Base-by-base conservation (phyloP, 176 grass and related monocot species). In the Carex myosuroides region DNA sequence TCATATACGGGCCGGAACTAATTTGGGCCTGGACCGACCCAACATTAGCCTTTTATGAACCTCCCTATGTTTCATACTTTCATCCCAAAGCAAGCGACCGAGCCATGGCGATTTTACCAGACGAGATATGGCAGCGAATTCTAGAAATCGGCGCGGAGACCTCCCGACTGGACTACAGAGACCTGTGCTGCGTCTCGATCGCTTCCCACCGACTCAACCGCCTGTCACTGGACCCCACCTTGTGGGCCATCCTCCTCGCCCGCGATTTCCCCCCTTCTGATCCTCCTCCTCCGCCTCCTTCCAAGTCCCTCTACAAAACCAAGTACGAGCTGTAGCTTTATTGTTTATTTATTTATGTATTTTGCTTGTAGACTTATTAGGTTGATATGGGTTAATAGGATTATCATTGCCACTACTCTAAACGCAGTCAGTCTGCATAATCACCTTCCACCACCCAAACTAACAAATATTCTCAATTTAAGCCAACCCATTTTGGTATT, bases 141-240 rank as follows among this genome's bases (percentile, higher is more conserved):
- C 89, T 99, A 30, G 93, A 99, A 88, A 82, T 88, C 58, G 96
- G 93, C 60, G 64, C 85, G 0, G 80, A 90, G 74, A 90, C 89
- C 60, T 90, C 88, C 75, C 41, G 75, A 39, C 68, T 99, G 75
- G 90, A 88, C 17, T 95, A 88, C 84, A 90, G 96, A 62, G 93
- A 95, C 83, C 88, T 99, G 76, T 99, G 96, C 88, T 85, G 88
- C 87, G 78, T 99, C 80, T 86, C 93, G 82, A 95, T 94, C 57
- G 82, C 91, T 74, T 95, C 85, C 81, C 91, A 88, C 60, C 88
- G 91, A 84, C 88, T 98, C 83, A 74, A 85, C 26, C 92, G 89
- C 85, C 93, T 95, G 18, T 93, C 96, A 50, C 58, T 83, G 57
- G 80, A 95, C 64, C 69, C 85, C 48, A 3, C 80, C 86, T 85